Conservation (phyloP, 257 asterid genomes). For the Prunella vulgaris region DNA sequence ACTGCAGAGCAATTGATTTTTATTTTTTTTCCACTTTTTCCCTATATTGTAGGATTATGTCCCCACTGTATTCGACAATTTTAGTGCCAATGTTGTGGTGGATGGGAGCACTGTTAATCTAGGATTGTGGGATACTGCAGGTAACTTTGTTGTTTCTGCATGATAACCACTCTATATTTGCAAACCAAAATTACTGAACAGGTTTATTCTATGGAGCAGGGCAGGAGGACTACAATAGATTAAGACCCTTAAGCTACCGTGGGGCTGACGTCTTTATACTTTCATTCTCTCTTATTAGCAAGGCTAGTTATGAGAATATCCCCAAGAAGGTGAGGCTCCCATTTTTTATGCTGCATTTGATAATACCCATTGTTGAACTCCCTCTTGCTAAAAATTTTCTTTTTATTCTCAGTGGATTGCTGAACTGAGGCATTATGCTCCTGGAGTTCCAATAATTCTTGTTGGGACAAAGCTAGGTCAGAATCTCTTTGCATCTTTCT, state of each 20-base stretch:
- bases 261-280: slow-evolving; percentile 96
- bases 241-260: slow-evolving; percentile 87
- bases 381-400: slow-evolving; percentile 21
- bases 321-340: slow-evolving; percentile 52
- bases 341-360: neutral
- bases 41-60: slow-evolving; percentile 62
- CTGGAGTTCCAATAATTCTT: slow-evolving; percentile 83
- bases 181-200: slow-evolving; percentile 10
- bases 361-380: neutral
- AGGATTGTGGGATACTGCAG: slow-evolving; percentile 93
- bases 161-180: neutral
- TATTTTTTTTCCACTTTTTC: neutral
- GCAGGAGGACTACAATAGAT: slow-evolving; percentile 83
- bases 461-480: slow-evolving; percentile 96
- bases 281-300: slow-evolving; percentile 86
- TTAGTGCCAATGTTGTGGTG: slow-evolving; percentile 82
- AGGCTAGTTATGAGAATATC: slow-evolving; percentile 83
- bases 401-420: slow-evolving; percentile 78
- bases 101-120: slow-evolving; percentile 83
- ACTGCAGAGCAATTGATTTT: neutral
- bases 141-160: slow-evolving; percentile 26
- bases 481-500: slow-evolving; percentile 28
- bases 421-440: slow-evolving; percentile 90
- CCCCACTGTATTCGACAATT: slow-evolving; percentile 90
- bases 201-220: slow-evolving; percentile 40